Percentiles rank a stretch among this genome's conserved stretches.
Evolutionary conservation across 2,329 filamentous ascomycete genomes (phyloP).

Genomic region (Cryphonectria radicalis): DNA sequence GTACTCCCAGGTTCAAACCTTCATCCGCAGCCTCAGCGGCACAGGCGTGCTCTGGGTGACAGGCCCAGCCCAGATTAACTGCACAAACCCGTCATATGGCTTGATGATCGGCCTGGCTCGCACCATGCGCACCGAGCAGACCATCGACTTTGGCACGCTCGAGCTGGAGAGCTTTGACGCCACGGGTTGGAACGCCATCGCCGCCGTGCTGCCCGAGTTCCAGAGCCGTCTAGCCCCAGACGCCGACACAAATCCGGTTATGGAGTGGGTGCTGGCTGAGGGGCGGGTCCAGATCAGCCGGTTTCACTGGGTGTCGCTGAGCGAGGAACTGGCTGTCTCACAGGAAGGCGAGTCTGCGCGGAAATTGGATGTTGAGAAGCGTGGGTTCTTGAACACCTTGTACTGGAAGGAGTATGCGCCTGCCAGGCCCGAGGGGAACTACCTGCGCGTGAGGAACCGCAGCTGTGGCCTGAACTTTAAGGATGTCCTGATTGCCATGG

Average conservation of each 20-base stretch:
- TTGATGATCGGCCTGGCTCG: constrained; percentile 5
- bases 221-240: neutral
- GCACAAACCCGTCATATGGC: constrained; percentile 3
- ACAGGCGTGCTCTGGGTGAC: constrained; percentile 11
- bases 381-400: neutral
- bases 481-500: constrained; percentile 14
- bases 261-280: neutral
- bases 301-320: neutral
- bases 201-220: neutral
- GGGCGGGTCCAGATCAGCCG: neutral
- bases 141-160: neutral
- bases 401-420: constrained; percentile 1
- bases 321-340: neutral
- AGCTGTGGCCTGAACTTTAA: neutral
- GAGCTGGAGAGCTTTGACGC: constrained; percentile 4
- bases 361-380: neutral
- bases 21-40: neutral
- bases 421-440: neutral
- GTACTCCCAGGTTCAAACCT: neutral
- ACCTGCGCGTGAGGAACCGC: constrained; percentile 1
- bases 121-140: constrained; percentile 10
- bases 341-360: neutral
- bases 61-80: neutral
- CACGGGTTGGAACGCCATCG: neutral
- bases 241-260: neutral